Conservation (phyloP, 2,329 filamentous ascomycete genomes). For the Keithomyces neogunnii region DNA sequence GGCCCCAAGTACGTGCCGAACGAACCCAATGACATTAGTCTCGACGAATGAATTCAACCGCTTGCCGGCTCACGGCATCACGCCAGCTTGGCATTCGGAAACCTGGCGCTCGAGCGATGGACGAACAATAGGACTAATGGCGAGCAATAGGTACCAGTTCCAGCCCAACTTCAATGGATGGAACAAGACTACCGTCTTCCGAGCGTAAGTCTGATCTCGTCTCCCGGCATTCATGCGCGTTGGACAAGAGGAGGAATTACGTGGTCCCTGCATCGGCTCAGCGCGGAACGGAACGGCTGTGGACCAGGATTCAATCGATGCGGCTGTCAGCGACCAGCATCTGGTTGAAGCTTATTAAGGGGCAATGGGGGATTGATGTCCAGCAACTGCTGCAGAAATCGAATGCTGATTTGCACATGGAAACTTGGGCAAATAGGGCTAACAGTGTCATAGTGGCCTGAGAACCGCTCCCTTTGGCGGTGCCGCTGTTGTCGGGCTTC, state of each 20-base stretch:
- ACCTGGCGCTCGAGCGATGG: neutral
- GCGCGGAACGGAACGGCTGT: neutral
- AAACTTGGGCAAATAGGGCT: neutral
- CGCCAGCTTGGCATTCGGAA: neutral
- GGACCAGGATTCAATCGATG: neutral
- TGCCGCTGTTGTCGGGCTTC: slow-evolving; percentile 47
- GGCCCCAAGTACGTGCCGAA: slow-evolving; percentile 51
- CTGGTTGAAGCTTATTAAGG: no score
- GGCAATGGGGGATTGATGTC: no score
- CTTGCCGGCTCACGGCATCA: neutral
- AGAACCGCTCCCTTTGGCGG: slow-evolving; percentile 44
- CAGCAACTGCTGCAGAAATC: neutral
- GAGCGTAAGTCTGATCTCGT: slow-evolving; percentile 38
- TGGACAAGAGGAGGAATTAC: neutral
- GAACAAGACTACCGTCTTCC: slow-evolving; percentile 32
- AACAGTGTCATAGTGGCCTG: slow-evolving; percentile 5
- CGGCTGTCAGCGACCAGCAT: no score
- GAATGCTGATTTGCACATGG: neutral
- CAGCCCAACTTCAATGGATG: slow-evolving; percentile 47
- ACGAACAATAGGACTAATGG: slow-evolving; percentile 17
- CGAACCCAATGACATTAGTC: neutral
- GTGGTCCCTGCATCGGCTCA: neutral
- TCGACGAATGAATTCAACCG: neutral
- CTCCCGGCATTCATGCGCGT: neutral
- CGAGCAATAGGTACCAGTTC: slow-evolving; percentile 44